phyloP scores from a whole-genome alignment of 1,284 basidiomycete genomes.

The Singerocomus inundabilis region DNA sequence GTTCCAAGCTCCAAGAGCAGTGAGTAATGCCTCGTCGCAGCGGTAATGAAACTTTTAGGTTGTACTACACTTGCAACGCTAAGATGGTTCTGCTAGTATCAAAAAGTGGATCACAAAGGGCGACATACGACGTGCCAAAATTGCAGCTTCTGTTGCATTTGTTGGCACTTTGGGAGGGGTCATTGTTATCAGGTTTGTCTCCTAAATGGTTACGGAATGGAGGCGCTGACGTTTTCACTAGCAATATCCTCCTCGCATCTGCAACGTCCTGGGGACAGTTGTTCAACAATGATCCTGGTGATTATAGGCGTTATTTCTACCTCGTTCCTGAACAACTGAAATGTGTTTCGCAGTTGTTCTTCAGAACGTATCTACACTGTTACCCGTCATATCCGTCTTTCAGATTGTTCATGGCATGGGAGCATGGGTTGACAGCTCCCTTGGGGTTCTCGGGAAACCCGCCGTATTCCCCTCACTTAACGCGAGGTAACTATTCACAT shows the following conservation, averaged over 20 bases:
- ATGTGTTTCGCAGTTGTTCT: conserved; percentile 15
- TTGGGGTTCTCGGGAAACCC: conserved; percentile 24
- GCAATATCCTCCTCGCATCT: conserved; percentile 18
- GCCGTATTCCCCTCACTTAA: conserved; percentile 27
- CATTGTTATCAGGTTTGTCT: conserved; percentile 21
- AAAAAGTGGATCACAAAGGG: conserved; percentile 24
- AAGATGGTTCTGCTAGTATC: conserved; percentile 12
- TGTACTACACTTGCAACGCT: conserved; percentile 1
- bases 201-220: not conserved
- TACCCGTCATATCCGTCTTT: conserved; percentile 26
- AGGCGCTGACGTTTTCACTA: conserved; percentile 5
- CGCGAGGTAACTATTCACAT: conserved; percentile 18
- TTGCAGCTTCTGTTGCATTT: conserved; percentile 21
- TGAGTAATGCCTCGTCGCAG: conserved; percentile 19
- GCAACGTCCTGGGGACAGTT: conserved; percentile 24
- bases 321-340: not conserved
- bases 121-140: conserved; percentile 24
- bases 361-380: conserved; percentile 14
- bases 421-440: conserved; percentile 22
- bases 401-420: conserved; percentile 27
- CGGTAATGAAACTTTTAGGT: conserved; percentile 22
- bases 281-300: conserved; percentile 28
- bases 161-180: conserved; percentile 17
- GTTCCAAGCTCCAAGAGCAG: conserved; percentile 23
- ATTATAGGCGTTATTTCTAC: not conserved